Base-by-base conservation (phyloP, 2,329 filamentous ascomycete species). In the Epichloe gansuensis region DNA sequence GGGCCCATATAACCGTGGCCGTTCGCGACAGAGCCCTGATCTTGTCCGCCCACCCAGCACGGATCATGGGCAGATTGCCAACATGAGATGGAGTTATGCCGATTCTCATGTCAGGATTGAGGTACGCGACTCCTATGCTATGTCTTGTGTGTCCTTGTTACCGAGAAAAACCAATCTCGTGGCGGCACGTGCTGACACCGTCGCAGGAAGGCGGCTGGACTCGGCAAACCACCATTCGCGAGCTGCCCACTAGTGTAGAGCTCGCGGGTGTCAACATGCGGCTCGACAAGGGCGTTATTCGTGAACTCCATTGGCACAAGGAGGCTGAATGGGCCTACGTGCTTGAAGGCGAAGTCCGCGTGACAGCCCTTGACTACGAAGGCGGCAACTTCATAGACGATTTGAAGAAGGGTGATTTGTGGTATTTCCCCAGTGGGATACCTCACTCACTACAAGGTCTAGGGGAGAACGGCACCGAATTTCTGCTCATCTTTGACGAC, bases 251-350 rank as follows among this genome's bases (percentile, higher is more conserved):
- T 7, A 84, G 80, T 58, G 74, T 79, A n/a, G 82, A 88, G 62
- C 75, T 89, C 44, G 85, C 85, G 2, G 81, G 82, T 41, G 85
- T 89, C 51, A 87, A 89, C 64, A 89, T 89, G 85, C 78, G 85
- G 11, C 77, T 89, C 3, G 84, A 83, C 40, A 69, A 79, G 56
- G 84, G 84, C 38, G 85, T 83, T 35, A 87, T 87, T 58, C 82
- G 85, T 31, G 85, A 89, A 64, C 73, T 89, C 8, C 85, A 89
- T 63, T 89, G 85, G 85, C 85, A 89, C 71, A 87, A 85, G 59
- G 82, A 87, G 64, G 84, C 83, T 39, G 85, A 89, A 62, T 89
- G 85, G 85, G 83, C 82, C 0, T 88, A 85, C 56, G 81, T 89
- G 3, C 75, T 89, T 0, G 78, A 84, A 52, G 85, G 85, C 49